Evolutionary conservation across 495 filamentous ascomycete species (phyloP), one percentile per base, ranked within the genome.

Genomic region (Collariella sp.): DNA sequence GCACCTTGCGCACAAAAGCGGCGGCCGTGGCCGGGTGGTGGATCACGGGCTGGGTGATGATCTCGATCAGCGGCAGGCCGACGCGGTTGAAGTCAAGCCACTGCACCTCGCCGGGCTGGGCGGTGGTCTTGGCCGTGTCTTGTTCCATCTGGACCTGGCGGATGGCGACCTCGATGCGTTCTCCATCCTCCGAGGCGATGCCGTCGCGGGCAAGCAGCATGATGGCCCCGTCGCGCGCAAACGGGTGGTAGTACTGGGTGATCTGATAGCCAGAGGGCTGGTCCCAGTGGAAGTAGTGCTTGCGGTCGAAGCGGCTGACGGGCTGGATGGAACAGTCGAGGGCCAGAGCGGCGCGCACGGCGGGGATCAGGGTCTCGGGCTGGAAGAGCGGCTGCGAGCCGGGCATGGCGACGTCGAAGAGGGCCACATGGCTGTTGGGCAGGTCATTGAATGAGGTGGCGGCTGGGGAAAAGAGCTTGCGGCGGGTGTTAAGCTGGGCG

Each of bases 211-310:
- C 68, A 54, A 77, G 81, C 0, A 98, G 75, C 6, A 76, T 75
- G 15, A 98, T 74, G 54, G 69, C 71, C 22, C 93, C 94, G 61
- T 90, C 73, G 51, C 76, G 74, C 0, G 93, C 93, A 66, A 96
- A 90, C 0, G 93, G 91, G 59, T 88, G 79, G 61, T 81, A 96
- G 70, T 90, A 97, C 63, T 99, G 94, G 7, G 93, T 99, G 52
- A 99, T 93, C 68, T 99, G 93, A 69, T 97, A 99, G 0, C 93
- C 93, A 0, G 85, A 76, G 7, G 94, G 93, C 65, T 99, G 93
- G 68, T 99, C 93, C 78, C 90, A 91, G 71, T 96, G 94, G 70
- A 96, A 96, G 67, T 99, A 99, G 63, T 99, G 93, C 67, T 99
- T 99, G 46, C 93, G 79, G 70, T 99, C 93, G 68, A 94, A 99